Percentiles rank a stretch among this genome's conserved stretches.
Conservation (phyloP, 805 yeast species). For the Isabelozyma rhagii region DNA sequence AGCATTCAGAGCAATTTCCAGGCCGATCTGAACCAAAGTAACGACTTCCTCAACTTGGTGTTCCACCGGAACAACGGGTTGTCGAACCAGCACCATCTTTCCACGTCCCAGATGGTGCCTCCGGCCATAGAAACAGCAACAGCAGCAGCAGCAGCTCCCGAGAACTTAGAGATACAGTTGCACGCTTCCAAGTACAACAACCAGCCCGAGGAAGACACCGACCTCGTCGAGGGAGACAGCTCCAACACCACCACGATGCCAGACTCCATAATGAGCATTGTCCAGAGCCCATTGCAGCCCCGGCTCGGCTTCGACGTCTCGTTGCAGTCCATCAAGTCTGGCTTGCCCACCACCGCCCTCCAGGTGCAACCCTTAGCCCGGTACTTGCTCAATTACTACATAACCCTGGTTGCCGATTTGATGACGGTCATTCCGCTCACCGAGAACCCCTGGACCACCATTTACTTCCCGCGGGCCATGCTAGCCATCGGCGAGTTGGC, state of each 20-base stretch:
- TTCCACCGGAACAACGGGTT: conserved; percentile 37
- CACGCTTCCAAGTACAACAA: conserved; percentile 32
- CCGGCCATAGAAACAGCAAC: not conserved
- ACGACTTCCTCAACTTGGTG: conserved; percentile 49
- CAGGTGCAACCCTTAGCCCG: conserved; percentile 68
- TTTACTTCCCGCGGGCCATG: conserved; percentile 81
- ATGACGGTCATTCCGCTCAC: conserved; percentile 71
- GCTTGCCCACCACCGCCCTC: conserved; percentile 58
- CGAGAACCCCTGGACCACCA: conserved; percentile 83
- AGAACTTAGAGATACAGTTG: conserved; percentile 38
- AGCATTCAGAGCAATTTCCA: not conserved
- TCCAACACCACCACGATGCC: conserved; percentile 47
- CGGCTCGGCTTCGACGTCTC: conserved; percentile 41
- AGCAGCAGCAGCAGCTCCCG: conserved; percentile 26
- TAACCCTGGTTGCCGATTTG: conserved; percentile 71
- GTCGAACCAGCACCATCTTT: not conserved
- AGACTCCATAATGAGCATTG: conserved; percentile 49
- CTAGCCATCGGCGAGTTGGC: conserved; percentile 79
- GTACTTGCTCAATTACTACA: conserved; percentile 68
- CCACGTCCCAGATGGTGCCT: not conserved
- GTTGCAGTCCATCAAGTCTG: conserved; percentile 9
- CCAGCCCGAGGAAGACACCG: conserved; percentile 26
- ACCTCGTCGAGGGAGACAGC: conserved; percentile 32
- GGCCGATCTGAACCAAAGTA: conserved; percentile 9
- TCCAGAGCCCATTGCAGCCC: conserved; percentile 35